These are phyloP conservation scores for Lenzites betulinus DNA, from an alignment of 768 basidiomycete species.

Conservation along the genomic window DNA sequence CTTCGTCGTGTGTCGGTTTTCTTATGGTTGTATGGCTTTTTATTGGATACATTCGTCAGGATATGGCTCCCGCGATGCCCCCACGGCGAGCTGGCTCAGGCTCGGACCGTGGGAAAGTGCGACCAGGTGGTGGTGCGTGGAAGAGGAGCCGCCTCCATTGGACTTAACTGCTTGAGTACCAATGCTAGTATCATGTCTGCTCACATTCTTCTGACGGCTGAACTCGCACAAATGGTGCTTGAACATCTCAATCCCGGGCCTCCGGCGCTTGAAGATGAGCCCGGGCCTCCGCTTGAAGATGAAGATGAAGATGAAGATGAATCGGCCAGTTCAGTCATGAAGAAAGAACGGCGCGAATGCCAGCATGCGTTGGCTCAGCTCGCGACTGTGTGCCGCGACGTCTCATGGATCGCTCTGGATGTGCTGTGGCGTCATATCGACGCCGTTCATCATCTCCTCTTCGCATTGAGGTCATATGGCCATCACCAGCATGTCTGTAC, in stretches of 20 bases:
- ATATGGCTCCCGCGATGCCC: too few species aligned
- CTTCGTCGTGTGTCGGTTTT: too few species aligned
- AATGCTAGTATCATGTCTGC: background rate
- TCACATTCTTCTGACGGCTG: too few species aligned
- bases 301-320: too few species aligned
- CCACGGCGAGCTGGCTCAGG: too few species aligned
- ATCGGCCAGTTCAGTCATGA: conserved; percentile 37
- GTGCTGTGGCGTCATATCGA: background rate
- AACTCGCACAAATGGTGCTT: background rate
- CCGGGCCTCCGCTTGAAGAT: background rate
- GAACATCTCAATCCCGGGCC: background rate
- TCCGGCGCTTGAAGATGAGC: background rate
- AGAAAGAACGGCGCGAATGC: conserved; percentile 39
- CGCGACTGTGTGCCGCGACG: background rate
- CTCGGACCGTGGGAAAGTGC: too few species aligned
- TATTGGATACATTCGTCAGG: too few species aligned
- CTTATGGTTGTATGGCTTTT: too few species aligned
- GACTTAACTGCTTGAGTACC: too few species aligned
- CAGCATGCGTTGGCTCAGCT: background rate
- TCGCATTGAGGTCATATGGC: background rate
- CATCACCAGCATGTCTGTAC: background rate
- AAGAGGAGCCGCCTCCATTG: too few species aligned
- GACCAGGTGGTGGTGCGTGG: too few species aligned
- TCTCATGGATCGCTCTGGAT: background rate
- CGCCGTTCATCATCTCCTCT: background rate